Conservation (phyloP, 2,329 filamentous ascomycete species). For the Cordyceps militaris region DNA sequence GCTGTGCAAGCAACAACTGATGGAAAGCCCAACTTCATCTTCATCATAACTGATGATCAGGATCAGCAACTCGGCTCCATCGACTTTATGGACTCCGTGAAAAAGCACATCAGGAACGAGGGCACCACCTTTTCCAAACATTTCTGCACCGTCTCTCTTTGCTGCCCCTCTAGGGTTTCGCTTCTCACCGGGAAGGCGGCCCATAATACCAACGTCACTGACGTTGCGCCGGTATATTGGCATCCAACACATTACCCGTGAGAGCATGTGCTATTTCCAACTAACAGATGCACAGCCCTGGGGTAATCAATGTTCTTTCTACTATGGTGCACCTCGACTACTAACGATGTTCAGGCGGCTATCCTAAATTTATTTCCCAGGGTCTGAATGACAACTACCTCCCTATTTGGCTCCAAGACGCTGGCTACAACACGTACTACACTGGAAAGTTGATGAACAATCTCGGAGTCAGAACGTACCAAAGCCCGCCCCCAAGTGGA, state of each 20-base stretch:
- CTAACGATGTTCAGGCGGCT: conserved; percentile 23
- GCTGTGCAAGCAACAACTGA: not conserved
- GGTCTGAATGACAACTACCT: conserved; percentile 44
- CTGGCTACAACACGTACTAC: conserved; percentile 47
- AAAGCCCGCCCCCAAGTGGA: conserved; percentile 44
- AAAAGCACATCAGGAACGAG: conserved; percentile 46
- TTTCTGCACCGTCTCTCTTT: conserved; percentile 57
- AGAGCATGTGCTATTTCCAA: not conserved
- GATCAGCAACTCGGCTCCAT: conserved; percentile 55
- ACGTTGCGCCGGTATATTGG: conserved; percentile 22
- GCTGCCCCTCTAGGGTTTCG: conserved; percentile 57
- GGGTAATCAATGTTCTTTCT: not conserved
- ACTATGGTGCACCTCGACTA: not conserved
- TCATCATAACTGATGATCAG: conserved; percentile 61
- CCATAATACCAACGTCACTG: conserved; percentile 58
- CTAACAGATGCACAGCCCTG: conserved; percentile 18
- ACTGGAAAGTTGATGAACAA: conserved; percentile 50
- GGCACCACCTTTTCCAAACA: conserved; percentile 54
- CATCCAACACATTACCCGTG: conserved; percentile 43
- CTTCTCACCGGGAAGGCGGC: conserved; percentile 51
- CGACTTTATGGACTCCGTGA: conserved; percentile 48
- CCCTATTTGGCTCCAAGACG: conserved; percentile 43
- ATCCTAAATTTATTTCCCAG: conserved; percentile 43
- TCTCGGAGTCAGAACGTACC: conserved; percentile 41
- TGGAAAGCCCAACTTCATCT: conserved; percentile 50